These are phyloP conservation scores for Blastomyces emzantsi DNA, from an alignment of 2,329 filamentous ascomycete species.

Conservation along the genomic window DNA sequence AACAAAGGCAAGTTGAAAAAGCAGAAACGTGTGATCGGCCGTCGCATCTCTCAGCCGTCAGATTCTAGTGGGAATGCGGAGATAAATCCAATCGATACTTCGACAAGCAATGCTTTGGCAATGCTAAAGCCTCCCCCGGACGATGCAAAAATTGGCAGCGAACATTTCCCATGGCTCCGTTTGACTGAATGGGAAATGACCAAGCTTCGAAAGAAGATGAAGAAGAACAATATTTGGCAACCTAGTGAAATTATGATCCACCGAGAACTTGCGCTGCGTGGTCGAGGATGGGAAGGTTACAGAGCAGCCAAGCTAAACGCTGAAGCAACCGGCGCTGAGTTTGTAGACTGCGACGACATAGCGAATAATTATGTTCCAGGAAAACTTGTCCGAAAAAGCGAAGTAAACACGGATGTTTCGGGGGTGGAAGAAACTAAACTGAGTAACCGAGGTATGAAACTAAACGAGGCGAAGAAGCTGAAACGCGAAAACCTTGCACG, in stretches of 20 bases:
- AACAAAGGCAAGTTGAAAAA: conserved; percentile 29
- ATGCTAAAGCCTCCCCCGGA: conserved; percentile 51
- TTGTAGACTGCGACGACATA: conserved; percentile 48
- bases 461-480: conserved; percentile 54
- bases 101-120: conserved; percentile 53
- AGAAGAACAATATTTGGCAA: conserved; percentile 62
- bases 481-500: conserved; percentile 47
- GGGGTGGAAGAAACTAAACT: conserved; percentile 43
- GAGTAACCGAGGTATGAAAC: conserved; percentile 51
- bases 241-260: conserved; percentile 59
- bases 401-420: conserved; percentile 29
- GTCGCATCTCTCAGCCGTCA: conserved; percentile 14
- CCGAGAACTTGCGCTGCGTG: conserved; percentile 52
- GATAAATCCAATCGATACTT: conserved; percentile 46
- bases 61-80: conserved; percentile 3
- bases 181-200: conserved; percentile 61
- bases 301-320: conserved; percentile 43
- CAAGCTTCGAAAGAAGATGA: conserved; percentile 57
- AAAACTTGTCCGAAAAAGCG: conserved; percentile 33
- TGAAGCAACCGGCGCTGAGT: conserved; percentile 43
- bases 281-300: conserved; percentile 46
- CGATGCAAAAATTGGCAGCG: conserved; percentile 51
- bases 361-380: conserved; percentile 31
- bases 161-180: conserved; percentile 54
- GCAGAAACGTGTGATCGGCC: conserved; percentile 32